Conservation (phyloP, 2,329 filamentous ascomycete genomes). For the Phaeosphaeriaceae sp. region DNA sequence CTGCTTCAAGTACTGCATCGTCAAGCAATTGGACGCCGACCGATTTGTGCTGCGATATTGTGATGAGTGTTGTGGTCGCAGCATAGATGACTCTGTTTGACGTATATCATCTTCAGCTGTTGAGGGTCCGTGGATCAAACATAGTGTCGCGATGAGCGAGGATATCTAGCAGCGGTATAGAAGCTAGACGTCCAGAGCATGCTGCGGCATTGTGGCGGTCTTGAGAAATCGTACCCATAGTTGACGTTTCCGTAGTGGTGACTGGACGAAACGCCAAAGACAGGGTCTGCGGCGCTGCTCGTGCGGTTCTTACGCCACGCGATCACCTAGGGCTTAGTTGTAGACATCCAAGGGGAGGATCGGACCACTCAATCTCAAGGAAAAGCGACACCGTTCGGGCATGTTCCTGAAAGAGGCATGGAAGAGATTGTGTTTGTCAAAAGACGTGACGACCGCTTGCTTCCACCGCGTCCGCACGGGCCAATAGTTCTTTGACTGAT, state of each 20-base stretch:
- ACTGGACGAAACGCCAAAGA: constrained; percentile 27
- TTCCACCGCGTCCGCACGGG: constrained; percentile 37
- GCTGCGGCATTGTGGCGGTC: constrained; percentile 47
- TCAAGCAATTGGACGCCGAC: constrained; percentile 28
- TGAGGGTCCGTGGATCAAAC: constrained; percentile 12
- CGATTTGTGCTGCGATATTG: constrained; percentile 12
- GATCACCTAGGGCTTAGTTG: constrained; percentile 21
- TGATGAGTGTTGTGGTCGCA: constrained; percentile 28
- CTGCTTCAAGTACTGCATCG: constrained; percentile 7
- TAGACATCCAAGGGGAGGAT: constrained; percentile 24
- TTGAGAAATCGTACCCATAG: constrained; percentile 32
- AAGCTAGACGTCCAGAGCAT: constrained; percentile 39
- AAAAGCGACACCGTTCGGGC: constrained; percentile 30
- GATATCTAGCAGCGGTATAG: constrained; percentile 24
- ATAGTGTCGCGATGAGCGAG: constrained; percentile 19
- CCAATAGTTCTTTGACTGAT: constrained; percentile 44
- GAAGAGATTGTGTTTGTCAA: constrained; percentile 17
- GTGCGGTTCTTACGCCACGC: constrained; percentile 31
- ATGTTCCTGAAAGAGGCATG: constrained; percentile 29
- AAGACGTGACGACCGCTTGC: constrained; percentile 32
- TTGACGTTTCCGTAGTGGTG: constrained; percentile 27
- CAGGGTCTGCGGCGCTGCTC: constrained; percentile 38
- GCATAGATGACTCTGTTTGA: constrained; percentile 15
- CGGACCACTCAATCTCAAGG: constrained; percentile 22
- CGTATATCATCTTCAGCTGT: constrained; percentile 20